Evolutionary conservation across 2,329 filamentous ascomycete species (phyloP).

Genomic region (Exophiala calicioides): DNA sequence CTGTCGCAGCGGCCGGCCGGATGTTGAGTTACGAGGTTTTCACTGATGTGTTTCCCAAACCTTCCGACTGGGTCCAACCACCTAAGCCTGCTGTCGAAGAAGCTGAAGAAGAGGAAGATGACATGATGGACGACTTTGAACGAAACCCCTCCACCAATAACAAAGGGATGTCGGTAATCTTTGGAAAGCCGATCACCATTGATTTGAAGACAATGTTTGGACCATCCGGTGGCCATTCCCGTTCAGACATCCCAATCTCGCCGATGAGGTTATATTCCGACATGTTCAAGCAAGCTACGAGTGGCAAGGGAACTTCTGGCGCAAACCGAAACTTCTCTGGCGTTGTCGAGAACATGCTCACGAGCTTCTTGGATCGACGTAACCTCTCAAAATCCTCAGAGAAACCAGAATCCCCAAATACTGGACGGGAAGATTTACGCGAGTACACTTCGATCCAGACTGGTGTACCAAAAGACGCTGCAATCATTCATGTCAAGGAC

Average conservation of each 20-base stretch:
- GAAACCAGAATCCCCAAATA: slow-evolving; percentile 22
- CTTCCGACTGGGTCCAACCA: slow-evolving; percentile 7
- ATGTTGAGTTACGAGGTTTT: slow-evolving; percentile 31
- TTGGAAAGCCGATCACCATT: slow-evolving; percentile 22
- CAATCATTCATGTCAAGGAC: slow-evolving; percentile 79
- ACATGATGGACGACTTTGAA: slow-evolving; percentile 22
- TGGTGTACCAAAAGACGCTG: slow-evolving; percentile 16
- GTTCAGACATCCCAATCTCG: slow-evolving; percentile 6
- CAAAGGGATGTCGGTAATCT: slow-evolving; percentile 23
- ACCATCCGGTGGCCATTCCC: neutral
- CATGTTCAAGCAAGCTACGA: slow-evolving; percentile 2
- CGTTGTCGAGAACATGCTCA: slow-evolving; percentile 6
- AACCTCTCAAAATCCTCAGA: neutral
- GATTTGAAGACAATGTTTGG: slow-evolving; percentile 24
- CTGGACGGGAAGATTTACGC: slow-evolving; percentile 40
- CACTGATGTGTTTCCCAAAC: slow-evolving; percentile 16
- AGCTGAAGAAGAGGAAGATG: slow-evolving; percentile 25
- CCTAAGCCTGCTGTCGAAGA: no score
- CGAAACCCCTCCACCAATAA: slow-evolving; percentile 1
- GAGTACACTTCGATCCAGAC: slow-evolving; percentile 50
- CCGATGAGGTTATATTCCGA: slow-evolving; percentile 13
- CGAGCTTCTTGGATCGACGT: slow-evolving; percentile 13
- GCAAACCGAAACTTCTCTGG: neutral
- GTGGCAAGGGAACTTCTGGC: neutral
- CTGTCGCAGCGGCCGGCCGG: slow-evolving; percentile 18